Evolutionary conservation across 441 rosid species (phyloP).

Genomic region (Corymbia calophylla): DNA sequence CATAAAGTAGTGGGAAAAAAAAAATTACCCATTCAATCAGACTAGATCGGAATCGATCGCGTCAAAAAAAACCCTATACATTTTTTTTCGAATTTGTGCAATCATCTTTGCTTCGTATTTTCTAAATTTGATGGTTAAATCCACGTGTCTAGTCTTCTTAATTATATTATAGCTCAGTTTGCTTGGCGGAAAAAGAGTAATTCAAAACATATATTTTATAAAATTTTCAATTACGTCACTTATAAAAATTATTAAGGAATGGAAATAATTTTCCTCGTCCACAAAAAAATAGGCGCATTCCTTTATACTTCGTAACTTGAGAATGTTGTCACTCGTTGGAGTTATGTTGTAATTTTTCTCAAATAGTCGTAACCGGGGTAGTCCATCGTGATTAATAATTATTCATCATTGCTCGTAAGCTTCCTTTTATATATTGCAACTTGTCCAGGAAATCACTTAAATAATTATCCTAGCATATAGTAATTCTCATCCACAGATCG

Average conservation of each 20-base stretch:
- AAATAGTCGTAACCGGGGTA: background rate
- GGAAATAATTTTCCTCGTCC: too few relatives aligned
- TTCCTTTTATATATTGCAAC: background rate
- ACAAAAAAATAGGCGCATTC: background rate
- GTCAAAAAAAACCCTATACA: background rate
- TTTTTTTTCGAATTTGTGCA: background rate
- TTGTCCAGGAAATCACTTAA: background rate
- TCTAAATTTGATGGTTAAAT: background rate
- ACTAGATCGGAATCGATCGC: too few relatives aligned
- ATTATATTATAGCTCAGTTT: too few relatives aligned
- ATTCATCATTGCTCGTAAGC: background rate
- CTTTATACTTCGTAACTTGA: background rate
- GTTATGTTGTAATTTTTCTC: background rate
- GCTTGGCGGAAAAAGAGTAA: too few relatives aligned
- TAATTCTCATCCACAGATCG: background rate
- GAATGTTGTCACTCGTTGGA: background rate
- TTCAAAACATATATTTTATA: too few relatives aligned
- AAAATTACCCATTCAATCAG: too few relatives aligned
- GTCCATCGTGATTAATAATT: background rate
- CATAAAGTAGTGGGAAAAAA: too few relatives aligned
- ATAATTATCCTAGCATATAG: background rate
- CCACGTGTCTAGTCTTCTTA: background rate
- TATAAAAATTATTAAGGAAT: too few relatives aligned
- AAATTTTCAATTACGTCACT: too few relatives aligned
- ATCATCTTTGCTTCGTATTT: background rate